Evolutionary conservation across 371 early-diverging fungal genomes (phyloP), one percentile per base, ranked within the genome.

Genomic region (Syncephalastrum racemosum): DNA sequence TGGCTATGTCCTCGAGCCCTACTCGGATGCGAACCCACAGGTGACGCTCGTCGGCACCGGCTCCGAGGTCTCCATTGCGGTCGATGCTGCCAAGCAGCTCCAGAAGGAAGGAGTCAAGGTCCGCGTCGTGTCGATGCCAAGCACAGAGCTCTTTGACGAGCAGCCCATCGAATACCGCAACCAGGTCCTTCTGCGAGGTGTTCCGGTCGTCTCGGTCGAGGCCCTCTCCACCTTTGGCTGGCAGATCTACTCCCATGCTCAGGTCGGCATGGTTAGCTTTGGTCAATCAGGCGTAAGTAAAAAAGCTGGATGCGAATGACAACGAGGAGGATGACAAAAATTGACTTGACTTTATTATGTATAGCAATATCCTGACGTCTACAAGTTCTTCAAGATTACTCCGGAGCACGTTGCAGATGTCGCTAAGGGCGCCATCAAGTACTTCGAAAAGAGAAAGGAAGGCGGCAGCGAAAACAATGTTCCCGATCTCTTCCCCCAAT

Each of bases 61-160:
- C 18, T 94, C 98, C 22, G 99, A 99, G 72, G 90, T 94, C 8
- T 84, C 70, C 41, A 76, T 98, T 47, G 85, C 87, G 39, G 85
- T 95, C 4, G 90, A 93, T 22, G 78, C 95, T 6, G 90, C 91
- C 47, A 79, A 88, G 57, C 54, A 70, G 25, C 77, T 96, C 16
- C 63, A 73, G 20, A 71, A 73, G 24, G 66, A 81, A 46, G 57
- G 54, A 43, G 66, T 87, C 67, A 50, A 60, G 4, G 81, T 89
- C 24, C 88, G 92, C 46, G 84, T 98, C 43, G 96, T 99, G 14
- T 98, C 99, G 45, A 85, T 98, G 80, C 94, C 96, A 15, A 97
- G 91, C 57, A 81, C 84, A 67, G 92, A 93, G 61, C 73, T 97
- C 31, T 99, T 97, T 64, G 93, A 93, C 45, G 86, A 87, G 52